phyloP scores from a whole-genome alignment of 139 green algal species.

The Chlorella ohadii region DNA sequence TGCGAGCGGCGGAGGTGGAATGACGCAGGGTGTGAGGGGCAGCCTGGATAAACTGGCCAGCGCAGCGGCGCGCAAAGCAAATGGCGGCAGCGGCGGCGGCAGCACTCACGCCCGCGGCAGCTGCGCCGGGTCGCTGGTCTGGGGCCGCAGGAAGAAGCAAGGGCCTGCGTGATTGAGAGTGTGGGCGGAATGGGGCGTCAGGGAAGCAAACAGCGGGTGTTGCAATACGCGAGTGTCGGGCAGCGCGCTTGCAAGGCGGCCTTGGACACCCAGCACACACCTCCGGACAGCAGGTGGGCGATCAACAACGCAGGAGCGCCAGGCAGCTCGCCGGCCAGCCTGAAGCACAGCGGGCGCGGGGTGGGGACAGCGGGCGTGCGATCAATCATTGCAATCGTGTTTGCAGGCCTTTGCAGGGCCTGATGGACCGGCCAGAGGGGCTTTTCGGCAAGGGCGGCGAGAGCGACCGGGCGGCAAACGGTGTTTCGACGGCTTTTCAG shows the following conservation, averaged over 20 bases:
- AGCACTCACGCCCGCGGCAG: not conserved
- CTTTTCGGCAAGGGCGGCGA: too few species aligned
- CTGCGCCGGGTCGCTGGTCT: not conserved
- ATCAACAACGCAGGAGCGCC: conserved; percentile 14
- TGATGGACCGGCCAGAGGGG: too few species aligned
- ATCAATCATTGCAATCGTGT: too few species aligned
- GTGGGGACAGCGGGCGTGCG: too few species aligned
- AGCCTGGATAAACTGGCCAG: not conserved
- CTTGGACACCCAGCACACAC: not conserved
- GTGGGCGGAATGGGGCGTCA: too few species aligned
- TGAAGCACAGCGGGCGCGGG: not conserved
- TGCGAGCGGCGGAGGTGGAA: not conserved
- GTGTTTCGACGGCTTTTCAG: too few species aligned
- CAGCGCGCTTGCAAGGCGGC: too few species aligned
- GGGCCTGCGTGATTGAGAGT: not conserved
- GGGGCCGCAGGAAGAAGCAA: conserved; percentile 18
- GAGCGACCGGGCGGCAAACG: too few species aligned
- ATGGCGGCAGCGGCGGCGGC: not conserved
- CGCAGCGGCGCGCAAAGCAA: not conserved
- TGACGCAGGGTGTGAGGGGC: not conserved
- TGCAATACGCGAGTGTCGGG: too few species aligned
- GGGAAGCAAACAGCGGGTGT: not conserved
- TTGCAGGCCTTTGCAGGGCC: too few species aligned
- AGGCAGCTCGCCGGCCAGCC: conserved; percentile 8
- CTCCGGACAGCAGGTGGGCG: conserved; percentile 34